phyloP scores from a whole-genome alignment of 805 yeast species.

The Sugiyamaella floridensis region DNA sequence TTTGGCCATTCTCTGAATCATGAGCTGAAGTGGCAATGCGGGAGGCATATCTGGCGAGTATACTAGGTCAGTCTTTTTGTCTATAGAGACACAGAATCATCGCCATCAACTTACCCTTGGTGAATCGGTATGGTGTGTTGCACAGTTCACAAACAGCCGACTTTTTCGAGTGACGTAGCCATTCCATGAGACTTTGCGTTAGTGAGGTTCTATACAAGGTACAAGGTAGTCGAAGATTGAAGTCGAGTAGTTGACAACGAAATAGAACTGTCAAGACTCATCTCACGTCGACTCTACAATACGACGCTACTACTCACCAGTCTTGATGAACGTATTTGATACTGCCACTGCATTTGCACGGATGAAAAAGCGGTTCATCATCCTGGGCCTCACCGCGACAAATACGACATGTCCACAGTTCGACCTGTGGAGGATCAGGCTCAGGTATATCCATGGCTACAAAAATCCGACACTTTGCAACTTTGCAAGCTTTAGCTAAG shows the following conservation, averaged over 20 bases:
- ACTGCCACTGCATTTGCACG: slow-evolving; percentile 91
- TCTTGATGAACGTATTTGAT: slow-evolving; percentile 91
- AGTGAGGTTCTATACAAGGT: not conserved
- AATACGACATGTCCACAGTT: slow-evolving; percentile 69
- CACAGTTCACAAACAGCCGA: slow-evolving; percentile 81
- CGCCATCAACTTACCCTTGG: slow-evolving; percentile 32
- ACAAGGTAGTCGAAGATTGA: not conserved
- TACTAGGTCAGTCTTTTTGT: slow-evolving; percentile 22
- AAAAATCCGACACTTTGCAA: not conserved
- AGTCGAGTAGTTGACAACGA: too few relatives aligned
- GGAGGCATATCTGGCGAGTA: slow-evolving; percentile 62
- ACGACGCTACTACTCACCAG: slow-evolving; percentile 37
- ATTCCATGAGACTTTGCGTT: slow-evolving; percentile 48
- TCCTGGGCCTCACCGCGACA: slow-evolving; percentile 86
- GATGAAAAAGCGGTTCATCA: slow-evolving; percentile 76
- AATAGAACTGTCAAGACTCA: too few relatives aligned
- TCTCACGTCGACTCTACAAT: too few relatives aligned
- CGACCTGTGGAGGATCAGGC: not conserved
- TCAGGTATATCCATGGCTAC: not conserved
- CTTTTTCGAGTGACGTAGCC: slow-evolving; percentile 69
- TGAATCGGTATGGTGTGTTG: slow-evolving; percentile 62
- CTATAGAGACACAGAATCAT: too few relatives aligned
- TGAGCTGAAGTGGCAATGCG: slow-evolving; percentile 47
- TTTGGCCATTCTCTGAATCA: slow-evolving; percentile 36
- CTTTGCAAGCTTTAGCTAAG: not conserved